A percentile compares a stretch with the other conserved stretches of the same genome.
phyloP scores from a whole-genome alignment of 768 basidiomycete genomes.

The Amanita rimosa region DNA sequence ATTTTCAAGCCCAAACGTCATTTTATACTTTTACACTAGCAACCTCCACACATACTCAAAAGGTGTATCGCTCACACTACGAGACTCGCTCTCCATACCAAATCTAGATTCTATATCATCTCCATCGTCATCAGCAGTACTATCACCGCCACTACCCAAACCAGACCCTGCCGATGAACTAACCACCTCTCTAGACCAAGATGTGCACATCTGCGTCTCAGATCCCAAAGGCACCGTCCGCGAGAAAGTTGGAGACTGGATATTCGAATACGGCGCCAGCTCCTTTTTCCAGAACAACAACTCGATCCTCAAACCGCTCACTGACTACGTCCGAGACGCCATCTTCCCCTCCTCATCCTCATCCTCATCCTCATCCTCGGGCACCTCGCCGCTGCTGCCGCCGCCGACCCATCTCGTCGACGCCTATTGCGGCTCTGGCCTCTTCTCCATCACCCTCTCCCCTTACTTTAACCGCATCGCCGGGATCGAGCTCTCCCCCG shows the following conservation, averaged over 20 bases:
- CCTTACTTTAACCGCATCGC: slow-evolving; percentile 64
- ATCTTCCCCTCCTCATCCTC: slow-evolving; percentile 34
- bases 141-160: slow-evolving; percentile 11
- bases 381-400: too few relatives aligned
- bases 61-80: slow-evolving; percentile 83
- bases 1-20: neutral
- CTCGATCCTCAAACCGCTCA: slow-evolving; percentile 74
- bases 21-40: slow-evolving; percentile 25
- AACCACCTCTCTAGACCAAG: slow-evolving; percentile 29
- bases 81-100: slow-evolving; percentile 49
- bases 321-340: slow-evolving; percentile 70
- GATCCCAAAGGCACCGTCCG: slow-evolving; percentile 73
- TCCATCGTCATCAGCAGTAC: slow-evolving; percentile 4
- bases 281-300: slow-evolving; percentile 99
- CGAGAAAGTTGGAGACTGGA: slow-evolving; percentile 69
- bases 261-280: slow-evolving; percentile 79
- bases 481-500: slow-evolving; percentile 77
- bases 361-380: too few relatives aligned
- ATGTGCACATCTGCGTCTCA: slow-evolving; percentile 80
- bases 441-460: slow-evolving; percentile 80
- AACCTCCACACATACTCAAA: slow-evolving; percentile 73
- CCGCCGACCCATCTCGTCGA: slow-evolving; percentile 83
- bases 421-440: slow-evolving; percentile 84
- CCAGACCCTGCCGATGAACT: slow-evolving; percentile 22
- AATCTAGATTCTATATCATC: slow-evolving; percentile 7